Percentiles rank a stretch among this genome's conserved stretches.
These are phyloP conservation scores for Zoysia pacifica DNA, from an alignment of 176 grass and related monocot genomes.

Conservation along the genomic window DNA sequence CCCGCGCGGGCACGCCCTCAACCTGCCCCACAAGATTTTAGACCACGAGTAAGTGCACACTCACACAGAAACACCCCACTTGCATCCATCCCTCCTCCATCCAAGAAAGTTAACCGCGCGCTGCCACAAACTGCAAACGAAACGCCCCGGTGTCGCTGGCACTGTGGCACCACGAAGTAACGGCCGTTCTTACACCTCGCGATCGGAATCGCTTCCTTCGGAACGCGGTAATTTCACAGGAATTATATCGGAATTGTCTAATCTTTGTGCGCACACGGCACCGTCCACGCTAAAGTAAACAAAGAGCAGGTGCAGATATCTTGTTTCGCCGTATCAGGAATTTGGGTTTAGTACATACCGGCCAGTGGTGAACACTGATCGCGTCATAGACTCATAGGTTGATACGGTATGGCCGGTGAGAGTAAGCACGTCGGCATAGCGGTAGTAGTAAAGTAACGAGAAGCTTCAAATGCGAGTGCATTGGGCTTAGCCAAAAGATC, in stretches of 20 bases:
- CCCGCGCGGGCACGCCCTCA: constrained; percentile 40
- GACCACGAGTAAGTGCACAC: constrained; percentile 61
- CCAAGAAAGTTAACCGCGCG: not conserved
- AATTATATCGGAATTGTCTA: too few relatives aligned
- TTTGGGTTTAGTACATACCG: not conserved
- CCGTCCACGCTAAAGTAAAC: constrained; percentile 45
- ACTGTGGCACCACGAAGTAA: not conserved
- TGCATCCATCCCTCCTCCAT: not conserved
- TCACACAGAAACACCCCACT: not conserved
- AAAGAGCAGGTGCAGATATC: not conserved
- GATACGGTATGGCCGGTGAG: not conserved
- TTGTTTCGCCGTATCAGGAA: constrained; percentile 12
- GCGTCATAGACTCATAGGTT: not conserved
- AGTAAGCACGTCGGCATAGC: not conserved
- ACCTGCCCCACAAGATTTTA: constrained; percentile 58
- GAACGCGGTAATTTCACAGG: too few relatives aligned
- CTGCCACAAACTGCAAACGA: not conserved
- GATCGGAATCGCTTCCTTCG: not conserved
- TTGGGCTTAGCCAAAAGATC: not conserved
- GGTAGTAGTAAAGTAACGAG: not conserved
- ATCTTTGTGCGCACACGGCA: not conserved
- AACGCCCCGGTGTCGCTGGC: constrained; percentile 11
- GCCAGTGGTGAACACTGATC: not conserved
- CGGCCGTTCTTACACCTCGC: not conserved
- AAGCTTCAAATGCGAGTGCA: not conserved